phyloP scores from a whole-genome alignment of 2,329 filamentous ascomycete species.

The Xylogone sp. region DNA sequence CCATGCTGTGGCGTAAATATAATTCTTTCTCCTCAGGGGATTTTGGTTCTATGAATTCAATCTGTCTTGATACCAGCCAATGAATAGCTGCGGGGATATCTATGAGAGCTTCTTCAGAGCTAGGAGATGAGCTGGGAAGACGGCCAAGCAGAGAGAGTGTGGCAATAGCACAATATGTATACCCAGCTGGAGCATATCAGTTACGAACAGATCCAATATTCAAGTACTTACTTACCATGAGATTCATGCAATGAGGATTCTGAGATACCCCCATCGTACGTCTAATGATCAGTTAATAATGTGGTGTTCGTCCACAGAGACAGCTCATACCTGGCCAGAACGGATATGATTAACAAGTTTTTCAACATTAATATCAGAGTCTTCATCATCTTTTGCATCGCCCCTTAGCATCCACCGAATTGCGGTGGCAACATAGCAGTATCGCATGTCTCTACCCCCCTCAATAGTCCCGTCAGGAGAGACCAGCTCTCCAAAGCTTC shows the following conservation, averaged over 20 bases:
- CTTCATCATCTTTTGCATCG: constrained; percentile 45
- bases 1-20: constrained; percentile 12
- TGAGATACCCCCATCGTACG: constrained; percentile 28
- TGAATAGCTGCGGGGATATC: constrained; percentile 31
- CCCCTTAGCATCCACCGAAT: constrained; percentile 80
- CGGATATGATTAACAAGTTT: constrained; percentile 68
- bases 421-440: constrained; percentile 79
- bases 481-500: constrained; percentile 85
- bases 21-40: background rate
- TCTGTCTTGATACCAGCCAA: constrained; percentile 65
- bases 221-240: constrained; percentile 49
- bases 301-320: constrained; percentile 2
- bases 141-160: constrained; percentile 66
- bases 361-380: constrained; percentile 72
- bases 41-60: constrained; percentile 44
- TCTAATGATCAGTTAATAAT: constrained; percentile 14
- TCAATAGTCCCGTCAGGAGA: constrained; percentile 55
- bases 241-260: constrained; percentile 28
- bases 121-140: constrained; percentile 16
- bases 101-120: constrained; percentile 20
- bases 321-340: constrained; percentile 48
- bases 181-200: constrained; percentile 59
- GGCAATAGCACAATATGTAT: constrained; percentile 83
- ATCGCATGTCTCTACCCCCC: constrained; percentile 80
- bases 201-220: constrained; percentile 46